Base-by-base conservation (phyloP, 441 rosid species). In the Biscutella laevigata region DNA sequence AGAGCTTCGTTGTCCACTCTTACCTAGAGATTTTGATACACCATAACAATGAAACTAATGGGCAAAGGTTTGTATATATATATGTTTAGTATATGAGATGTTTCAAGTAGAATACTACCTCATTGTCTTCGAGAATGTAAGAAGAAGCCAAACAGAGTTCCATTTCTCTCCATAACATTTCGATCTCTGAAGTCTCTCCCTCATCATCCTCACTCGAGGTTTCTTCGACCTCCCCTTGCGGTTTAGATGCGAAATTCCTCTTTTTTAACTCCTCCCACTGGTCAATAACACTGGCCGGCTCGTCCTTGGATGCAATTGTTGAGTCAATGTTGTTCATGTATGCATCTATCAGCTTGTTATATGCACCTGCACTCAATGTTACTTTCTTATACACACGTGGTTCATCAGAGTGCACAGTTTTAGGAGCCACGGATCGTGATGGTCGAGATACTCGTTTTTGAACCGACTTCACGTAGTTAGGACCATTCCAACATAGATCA, bases 151-250 rank as follows among this genome's bases (percentile, higher is more conserved):
- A 47, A 38, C 71, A 77, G 17, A 86, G 64, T 45, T 83, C 90
- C 97, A 92, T 83, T 74, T 92, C 97, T 72, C 72, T 76, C 98
- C 97, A 88, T 58, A 88, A 66, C 75, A 82, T 72, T 35, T 88
- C 89, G 32, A 48, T 68, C 66, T 86, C 97, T 7, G 94, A 77
- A 13, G 56, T 42, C 59, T 88, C 90, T 53, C 59, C 87, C 3
- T 88, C 86, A 52, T 79, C 84, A 64, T 76, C 74, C 0, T 51
- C 69, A 3, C 60, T 25, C 11, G 62, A 59, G 35, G 41, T 64
- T 34, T 73, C 71, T 33, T 39, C 62, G 37, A 57, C 49, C 17
- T 61, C 57, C 37, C 69, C 21, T 4, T 67, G 12, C 10, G 66
- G 53, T 57, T 64, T 14, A 46, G 24, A 68, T 3, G 56, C 4